These are phyloP conservation scores for Platanus orientalis DNA, from an alignment of 164 flowering plant species.

Conservation along the genomic window DNA sequence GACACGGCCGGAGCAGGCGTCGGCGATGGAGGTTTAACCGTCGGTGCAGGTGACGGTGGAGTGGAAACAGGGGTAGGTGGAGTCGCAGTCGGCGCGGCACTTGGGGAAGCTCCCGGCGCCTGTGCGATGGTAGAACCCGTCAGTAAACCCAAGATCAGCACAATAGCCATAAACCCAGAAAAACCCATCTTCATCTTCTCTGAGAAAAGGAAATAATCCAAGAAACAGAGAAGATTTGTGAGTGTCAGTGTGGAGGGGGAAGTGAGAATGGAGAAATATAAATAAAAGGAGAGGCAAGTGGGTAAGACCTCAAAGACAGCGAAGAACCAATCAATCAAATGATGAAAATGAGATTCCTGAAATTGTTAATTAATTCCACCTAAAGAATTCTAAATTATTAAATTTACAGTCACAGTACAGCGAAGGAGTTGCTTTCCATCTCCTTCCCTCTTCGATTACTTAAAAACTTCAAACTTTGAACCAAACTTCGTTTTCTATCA, in stretches of 20 bases:
- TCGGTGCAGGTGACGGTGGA: background rate
- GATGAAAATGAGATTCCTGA: background rate
- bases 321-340: background rate
- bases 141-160: conserved; percentile 3
- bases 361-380: background rate
- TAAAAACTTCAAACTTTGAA: background rate
- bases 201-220: background rate
- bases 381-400: too few relatives aligned
- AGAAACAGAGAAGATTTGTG: background rate
- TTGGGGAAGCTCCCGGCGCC: conserved; percentile 4
- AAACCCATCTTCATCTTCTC: background rate
- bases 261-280: background rate
- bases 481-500: background rate
- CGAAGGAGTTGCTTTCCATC: background rate
- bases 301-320: background rate
- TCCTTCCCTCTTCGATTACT: background rate
- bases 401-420: background rate
- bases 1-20: background rate
- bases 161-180: background rate
- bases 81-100: background rate
- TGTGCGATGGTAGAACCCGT: conserved; percentile 11
- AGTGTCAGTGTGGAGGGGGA: background rate
- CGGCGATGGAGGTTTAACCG: conserved; percentile 1
- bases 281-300: conserved; percentile 3
- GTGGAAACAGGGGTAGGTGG: conserved; percentile 1